Conservation (phyloP, 768 basidiomycete species). For the Calvatia gigantea region DNA sequence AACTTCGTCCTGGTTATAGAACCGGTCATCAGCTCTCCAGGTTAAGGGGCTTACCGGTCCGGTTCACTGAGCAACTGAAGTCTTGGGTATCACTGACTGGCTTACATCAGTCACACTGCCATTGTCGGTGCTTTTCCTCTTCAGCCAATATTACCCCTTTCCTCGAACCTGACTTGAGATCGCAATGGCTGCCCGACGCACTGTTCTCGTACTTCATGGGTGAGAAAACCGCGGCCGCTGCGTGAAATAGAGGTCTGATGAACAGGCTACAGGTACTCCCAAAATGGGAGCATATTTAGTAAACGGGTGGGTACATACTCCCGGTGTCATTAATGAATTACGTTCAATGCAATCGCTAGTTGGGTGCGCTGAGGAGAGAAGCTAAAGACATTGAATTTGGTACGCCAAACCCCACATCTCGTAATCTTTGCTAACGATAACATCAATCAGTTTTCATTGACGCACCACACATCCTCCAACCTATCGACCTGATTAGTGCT, state of each 20-base stretch:
- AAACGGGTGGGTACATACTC: constrained; percentile 50
- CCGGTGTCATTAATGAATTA: background rate
- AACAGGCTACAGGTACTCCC: constrained; percentile 51
- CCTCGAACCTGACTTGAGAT: background rate
- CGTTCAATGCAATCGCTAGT: constrained; percentile 31
- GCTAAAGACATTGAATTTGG: constrained; percentile 65
- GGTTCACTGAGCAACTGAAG: no score
- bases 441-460: constrained; percentile 62
- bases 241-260: background rate
- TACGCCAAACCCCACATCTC: constrained; percentile 20
- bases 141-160: background rate
- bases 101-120: background rate
- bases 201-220: constrained; percentile 42
- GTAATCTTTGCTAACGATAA: background rate
- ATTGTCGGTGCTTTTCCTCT: background rate
- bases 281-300: constrained; percentile 67
- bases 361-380: constrained; percentile 71
- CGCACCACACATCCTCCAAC: constrained; percentile 63
- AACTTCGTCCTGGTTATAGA: no score
- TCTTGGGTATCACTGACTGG: no score
- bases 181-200: constrained; percentile 22
- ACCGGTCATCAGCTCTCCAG: no score
- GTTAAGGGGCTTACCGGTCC: no score
- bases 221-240: constrained; percentile 17
- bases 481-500: constrained; percentile 46